Base-by-base conservation (phyloP, 139 green algal species). In the Micractinium sp. region DNA sequence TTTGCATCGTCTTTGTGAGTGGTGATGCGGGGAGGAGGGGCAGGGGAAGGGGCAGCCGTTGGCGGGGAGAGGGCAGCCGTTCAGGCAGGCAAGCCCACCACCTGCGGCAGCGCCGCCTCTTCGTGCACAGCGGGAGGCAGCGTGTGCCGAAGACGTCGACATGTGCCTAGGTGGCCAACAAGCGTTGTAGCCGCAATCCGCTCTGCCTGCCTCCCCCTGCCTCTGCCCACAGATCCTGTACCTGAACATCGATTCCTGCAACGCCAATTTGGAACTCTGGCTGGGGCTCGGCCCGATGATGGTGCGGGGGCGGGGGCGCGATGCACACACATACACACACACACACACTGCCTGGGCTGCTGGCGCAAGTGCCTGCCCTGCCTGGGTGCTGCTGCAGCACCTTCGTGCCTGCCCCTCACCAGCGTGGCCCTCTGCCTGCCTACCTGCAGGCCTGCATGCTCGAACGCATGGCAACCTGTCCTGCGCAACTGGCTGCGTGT, bases 191-290 rank as follows among this genome's bases (percentile, higher is more conserved):
- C 20, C 16, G 33, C 74, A 27, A 41, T n/a, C 15, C n/a, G 9
- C 35, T 20, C 31, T 14, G 33, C 5, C 29, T 39, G 22, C 67
- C 23, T n/a, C 15, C 71, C 71, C 71, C 25, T 38, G 5, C 29
- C 29, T 16, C 31, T 31, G 9, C 14, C 29, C 71, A 27, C 31
- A 77, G 71, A 38, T 84, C 1, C 63, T 84, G 41, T 84, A 69
- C 29, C 12, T 67, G 14, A 61, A 84, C 47, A 36, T 84, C 27
- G 39, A 67, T 47, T 39, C 29, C 13, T 84, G 78, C 78, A 84
- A 84, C 41, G 78, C 41, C 41, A 84, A 84, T 41, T 31, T 84
- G 27, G 29, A 84, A 27, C 78, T 84, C 29, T 84, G 41, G 78
- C 29, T 84, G 78, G 78, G 78, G 0, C 47, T 84, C 7, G 74